Percentiles rank a stretch among this genome's conserved stretches.
These are phyloP conservation scores for Pichia sp. DNA, from an alignment of 1,139 yeast species.

Conservation along the genomic window DNA sequence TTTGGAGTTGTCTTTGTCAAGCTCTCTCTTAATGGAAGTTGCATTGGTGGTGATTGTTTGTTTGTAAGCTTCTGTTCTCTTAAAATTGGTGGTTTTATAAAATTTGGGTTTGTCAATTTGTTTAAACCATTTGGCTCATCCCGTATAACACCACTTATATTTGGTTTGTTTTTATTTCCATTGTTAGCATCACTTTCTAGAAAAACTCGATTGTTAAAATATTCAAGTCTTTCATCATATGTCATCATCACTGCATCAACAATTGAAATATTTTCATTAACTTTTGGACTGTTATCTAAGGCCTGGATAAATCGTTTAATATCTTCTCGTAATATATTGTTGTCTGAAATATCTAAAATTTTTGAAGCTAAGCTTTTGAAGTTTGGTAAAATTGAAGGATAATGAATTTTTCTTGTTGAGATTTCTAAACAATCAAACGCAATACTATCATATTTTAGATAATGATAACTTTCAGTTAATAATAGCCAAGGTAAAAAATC, in stretches of 20 bases:
- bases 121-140: no score
- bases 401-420: slow-evolving; percentile 10
- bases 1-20: no score
- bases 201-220: background rate
- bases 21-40: background rate
- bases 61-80: no score
- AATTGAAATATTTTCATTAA: background rate
- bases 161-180: no score
- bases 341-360: slow-evolving; percentile 1
- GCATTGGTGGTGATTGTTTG: background rate
- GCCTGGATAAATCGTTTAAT: slow-evolving; percentile 1
- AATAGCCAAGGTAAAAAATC: slow-evolving; percentile 51
- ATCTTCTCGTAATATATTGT: background rate
- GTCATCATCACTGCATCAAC: slow-evolving; percentile 7
- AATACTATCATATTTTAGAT: slow-evolving; percentile 1
- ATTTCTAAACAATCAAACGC: slow-evolving; percentile 15
- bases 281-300: slow-evolving; percentile 1
- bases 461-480: slow-evolving; percentile 48
- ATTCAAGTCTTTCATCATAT: slow-evolving; percentile 7
- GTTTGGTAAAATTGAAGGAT: slow-evolving; percentile 6
- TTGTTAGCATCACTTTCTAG: no score
- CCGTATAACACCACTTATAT: no score
- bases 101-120: no score
- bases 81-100: no score
- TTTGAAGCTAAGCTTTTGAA: slow-evolving; percentile 1